Evolutionary conservation across 495 filamentous ascomycete genomes (phyloP), one percentile per base, ranked within the genome.

Genomic region (Talaromyces borbonicus): DNA sequence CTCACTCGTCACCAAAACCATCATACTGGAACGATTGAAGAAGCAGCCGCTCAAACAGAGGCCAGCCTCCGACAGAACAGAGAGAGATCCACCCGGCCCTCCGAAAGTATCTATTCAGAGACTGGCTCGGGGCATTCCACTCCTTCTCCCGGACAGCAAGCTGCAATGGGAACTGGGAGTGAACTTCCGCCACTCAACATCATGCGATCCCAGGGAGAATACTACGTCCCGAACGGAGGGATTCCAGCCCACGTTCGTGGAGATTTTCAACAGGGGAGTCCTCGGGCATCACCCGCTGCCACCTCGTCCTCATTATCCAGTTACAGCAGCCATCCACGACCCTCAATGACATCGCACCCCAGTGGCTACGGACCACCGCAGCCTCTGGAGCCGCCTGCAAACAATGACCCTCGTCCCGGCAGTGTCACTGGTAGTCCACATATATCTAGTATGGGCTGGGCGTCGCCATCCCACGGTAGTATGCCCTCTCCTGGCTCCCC

Each of bases 1-100:
- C 67, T 98, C 49, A 98, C 93, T 6, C 80, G 92, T 24, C 92
- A 98, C 60, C 88, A 95, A 65, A 95, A 95, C 48, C 86, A 93
- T 47, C 92, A 98, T 56, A 92, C 86, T 23, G 92, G 90, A 5
- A 97, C 90, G 0, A 82, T 98, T 15, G 92, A 95, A 57, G 92
- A 98, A 59, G 85, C 92, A 6, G 88, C 86, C 5, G 84, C 80
- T 4, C 87, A 90, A 7, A 95, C 87, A 0, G 89, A 88, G 30
- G 88, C 89, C 22, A 83, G 81, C 35, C 71, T 90, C 55, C 81
- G 50, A 63, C 75, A 65, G 60, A 75, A 63, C 53, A 75, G 65
- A 58, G 71, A 74, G 39, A 72, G 74, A 41, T 72, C 69, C 24
- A 71, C 76, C 31, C 75, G 75, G 24, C 88, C 87, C n/a, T 79